Base-by-base conservation (phyloP, 257 asterid genomes). In the Eustoma russellianum region DNA sequence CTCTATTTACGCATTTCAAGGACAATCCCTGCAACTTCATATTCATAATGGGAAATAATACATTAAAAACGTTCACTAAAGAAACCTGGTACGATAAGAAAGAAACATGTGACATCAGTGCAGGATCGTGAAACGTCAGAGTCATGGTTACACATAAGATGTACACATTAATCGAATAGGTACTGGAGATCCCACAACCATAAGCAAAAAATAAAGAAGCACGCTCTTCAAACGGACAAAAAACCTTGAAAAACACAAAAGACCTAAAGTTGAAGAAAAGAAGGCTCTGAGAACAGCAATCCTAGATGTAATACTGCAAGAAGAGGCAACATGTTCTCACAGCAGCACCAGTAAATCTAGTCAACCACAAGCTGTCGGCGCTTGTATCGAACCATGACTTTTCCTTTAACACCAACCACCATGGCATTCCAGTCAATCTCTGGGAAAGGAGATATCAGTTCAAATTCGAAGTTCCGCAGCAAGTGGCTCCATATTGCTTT, bases 401-500 rank as follows among this genome's bases (percentile, higher is more conserved):
- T 48, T 19, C 79, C 83, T 68, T 77, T 77, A 54, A 77, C 83
- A 5, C 83, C 83, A 24, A 77, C 83, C 11, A 77, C 83, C 83
- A 77, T 77, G 34, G 83, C 83, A 18, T 77, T 77, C 83, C 83
- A 77, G 48, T 77, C 83, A n/a, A 73, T 77, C 66, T 77, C 83
- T 1, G 83, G 83, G 28, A 77, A 77, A 16, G 79, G 83, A n/a
- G 83, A 73, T 47, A 73, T 70, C 44, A 77, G 59, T 52, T 77
- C 83, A 7, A 73, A 49, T 59, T 70, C 97, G 50, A 86, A 90
- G 64, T 90, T 90, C 53, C 96, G 80, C 17, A 90, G 76, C 83
- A 90, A 57, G 70, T 90, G 97, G 76, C 95, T 86, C 96, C 97
- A 90, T 59, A 90, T 86, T 6, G 97, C 93, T 64, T 83, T 90